Evolutionary conservation across 1,284 basidiomycete genomes (phyloP), one percentile per base, ranked within the genome.

Genomic region (Heliocybe sulcata): DNA sequence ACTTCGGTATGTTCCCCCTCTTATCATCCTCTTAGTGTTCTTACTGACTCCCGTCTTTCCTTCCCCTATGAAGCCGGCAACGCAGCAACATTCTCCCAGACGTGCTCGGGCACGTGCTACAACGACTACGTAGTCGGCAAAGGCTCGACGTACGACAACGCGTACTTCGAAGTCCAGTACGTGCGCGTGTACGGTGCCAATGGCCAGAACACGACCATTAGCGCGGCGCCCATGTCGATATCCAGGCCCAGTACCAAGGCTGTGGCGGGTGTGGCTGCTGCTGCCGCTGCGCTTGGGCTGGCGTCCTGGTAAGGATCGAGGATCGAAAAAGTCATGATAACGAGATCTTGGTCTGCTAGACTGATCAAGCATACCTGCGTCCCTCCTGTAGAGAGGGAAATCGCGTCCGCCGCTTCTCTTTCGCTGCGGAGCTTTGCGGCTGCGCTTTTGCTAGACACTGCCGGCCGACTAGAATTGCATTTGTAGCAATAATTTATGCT

Each of bases 121-220:
- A 74, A 78, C n/a, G 82, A 88, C 67, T 90, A 80, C 57, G 90
- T 92, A 49, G 73, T 89, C 60, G 83, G 86, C 31, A 67, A 81
- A 55, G 79, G 85, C 33, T 78, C 79, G 23, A 77, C 74, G 60
- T 91, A 85, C 70, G 75, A 80, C 64, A 79, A 79, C 53, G 88
- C 89, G 1, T 91, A 86, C 71, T 92, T 90, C 63, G 89, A 91
- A 65, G 76, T 92, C 58, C 76, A 78, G 23, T 81, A 74, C 54
- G 75, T 87, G 53, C 74, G 77, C 48, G 75, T 85, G 45, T 85
- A 79, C 65, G 76, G 81, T 59, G 55, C 59, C 9, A 48, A 45
- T 11, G 61, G 63, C 26, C 55, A 51, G 2, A 59, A 23, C 42
- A 67, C 65, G 2, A 51, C 61, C 11, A 57, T 71, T 14, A 58